Evolutionary conservation across 78 protist genomes (phyloP).

Genomic region (Isochrysis galbana): DNA sequence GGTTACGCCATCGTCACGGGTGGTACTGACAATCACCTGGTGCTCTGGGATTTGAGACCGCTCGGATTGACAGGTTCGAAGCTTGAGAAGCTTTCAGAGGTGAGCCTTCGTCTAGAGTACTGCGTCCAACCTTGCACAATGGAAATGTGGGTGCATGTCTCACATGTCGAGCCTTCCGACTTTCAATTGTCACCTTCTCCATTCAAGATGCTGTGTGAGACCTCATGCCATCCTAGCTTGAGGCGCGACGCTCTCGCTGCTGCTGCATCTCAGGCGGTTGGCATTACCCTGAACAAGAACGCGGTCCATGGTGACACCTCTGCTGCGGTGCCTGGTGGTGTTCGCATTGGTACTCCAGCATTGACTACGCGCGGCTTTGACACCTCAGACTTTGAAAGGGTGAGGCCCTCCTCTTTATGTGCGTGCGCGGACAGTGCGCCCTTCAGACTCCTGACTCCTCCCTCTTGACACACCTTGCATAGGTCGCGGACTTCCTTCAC

Average conservation of each 20-base stretch:
- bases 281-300: slow-evolving; percentile 97
- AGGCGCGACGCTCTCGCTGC: background rate
- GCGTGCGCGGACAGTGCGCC: too few species aligned
- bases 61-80: slow-evolving; percentile 87
- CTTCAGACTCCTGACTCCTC: too few species aligned
- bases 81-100: slow-evolving; percentile 88
- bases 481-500: slow-evolving; percentile 86
- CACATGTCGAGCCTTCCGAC: too few species aligned
- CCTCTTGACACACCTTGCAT: too few species aligned
- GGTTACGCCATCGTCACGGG: slow-evolving; percentile 92
- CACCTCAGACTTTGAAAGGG: slow-evolving; percentile 79
- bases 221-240: background rate
- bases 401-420: too few species aligned
- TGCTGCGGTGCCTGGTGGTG: slow-evolving; percentile 82
- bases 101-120: background rate
- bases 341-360: slow-evolving; percentile 87
- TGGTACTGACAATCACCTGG: slow-evolving; percentile 98
- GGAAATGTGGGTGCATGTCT: too few species aligned
- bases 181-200: too few species aligned
- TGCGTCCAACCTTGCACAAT: too few species aligned
- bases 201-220: too few species aligned
- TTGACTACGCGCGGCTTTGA: slow-evolving; percentile 92
- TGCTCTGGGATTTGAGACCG: slow-evolving; percentile 22
- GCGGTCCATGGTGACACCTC: slow-evolving; percentile 90
- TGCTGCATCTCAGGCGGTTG: background rate